phyloP scores from a whole-genome alignment of 805 yeast genomes.

The Yarrowia bubula region DNA sequence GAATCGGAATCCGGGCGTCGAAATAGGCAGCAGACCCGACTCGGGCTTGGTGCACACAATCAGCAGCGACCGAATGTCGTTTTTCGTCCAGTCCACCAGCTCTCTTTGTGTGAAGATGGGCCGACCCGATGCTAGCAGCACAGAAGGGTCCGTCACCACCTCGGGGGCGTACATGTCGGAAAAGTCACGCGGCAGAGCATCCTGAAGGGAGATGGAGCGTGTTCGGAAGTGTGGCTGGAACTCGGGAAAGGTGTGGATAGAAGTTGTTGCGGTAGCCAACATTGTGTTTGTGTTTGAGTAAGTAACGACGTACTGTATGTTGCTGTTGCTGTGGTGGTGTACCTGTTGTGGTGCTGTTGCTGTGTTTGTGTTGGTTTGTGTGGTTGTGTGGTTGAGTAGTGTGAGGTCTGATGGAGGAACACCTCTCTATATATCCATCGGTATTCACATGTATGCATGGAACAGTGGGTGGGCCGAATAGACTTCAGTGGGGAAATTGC shows the following conservation, averaged over 20 bases:
- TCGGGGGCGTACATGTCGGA: conserved; percentile 60
- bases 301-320: neutral
- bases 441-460: conserved; percentile 24
- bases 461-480: conserved; percentile 20
- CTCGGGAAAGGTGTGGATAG: conserved; percentile 13
- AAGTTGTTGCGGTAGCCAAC: conserved; percentile 3
- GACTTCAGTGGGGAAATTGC: conserved; percentile 14
- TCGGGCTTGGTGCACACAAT: conserved; percentile 44
- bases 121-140: conserved; percentile 43
- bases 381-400: neutral
- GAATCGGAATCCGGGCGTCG: conserved; percentile 44
- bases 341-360: neutral
- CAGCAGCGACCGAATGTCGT: conserved; percentile 64
- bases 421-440: neutral
- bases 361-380: neutral
- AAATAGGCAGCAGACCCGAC: conserved; percentile 28
- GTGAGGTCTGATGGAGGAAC: neutral
- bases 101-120: conserved; percentile 63
- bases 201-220: neutral
- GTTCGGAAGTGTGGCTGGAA: conserved; percentile 5
- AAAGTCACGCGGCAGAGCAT: conserved; percentile 48
- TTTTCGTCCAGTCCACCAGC: conserved; percentile 66
- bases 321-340: neutral
- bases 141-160: conserved; percentile 45
- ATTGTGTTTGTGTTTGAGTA: neutral